A percentile compares a stretch with the other conserved stretches of the same genome.
These are phyloP conservation scores for rapeseed (Brassica napus) DNA, from an alignment of 345 rosid species.

Conservation along the genomic window DNA sequence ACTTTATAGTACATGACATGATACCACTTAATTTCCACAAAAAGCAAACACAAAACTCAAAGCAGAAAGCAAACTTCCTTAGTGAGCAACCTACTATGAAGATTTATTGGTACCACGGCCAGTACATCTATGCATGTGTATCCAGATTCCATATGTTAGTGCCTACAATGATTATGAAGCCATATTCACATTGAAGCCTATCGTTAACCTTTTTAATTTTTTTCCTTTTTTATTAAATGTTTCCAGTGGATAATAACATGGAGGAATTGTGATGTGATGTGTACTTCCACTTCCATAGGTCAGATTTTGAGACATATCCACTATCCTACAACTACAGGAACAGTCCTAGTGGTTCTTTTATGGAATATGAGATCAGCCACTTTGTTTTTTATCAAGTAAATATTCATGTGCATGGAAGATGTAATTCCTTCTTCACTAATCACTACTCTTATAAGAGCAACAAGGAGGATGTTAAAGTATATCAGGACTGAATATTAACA, in stretches of 20 bases:
- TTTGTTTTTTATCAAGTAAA: slow-evolving; percentile 14
- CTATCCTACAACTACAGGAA: slow-evolving; percentile 25
- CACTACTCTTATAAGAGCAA: neutral
- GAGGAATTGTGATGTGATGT: slow-evolving; percentile 29
- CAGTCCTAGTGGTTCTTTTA: slow-evolving; percentile 29
- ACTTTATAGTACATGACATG: slow-evolving; percentile 31
- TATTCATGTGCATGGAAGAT: neutral
- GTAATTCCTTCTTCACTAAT: neutral
- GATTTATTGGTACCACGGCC: slow-evolving; percentile 38
- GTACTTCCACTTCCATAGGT: slow-evolving; percentile 24
- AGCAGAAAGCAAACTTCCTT: slow-evolving; percentile 23
- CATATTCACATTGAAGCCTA: slow-evolving; percentile 13
- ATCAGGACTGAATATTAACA: neutral
- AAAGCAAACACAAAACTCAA: neutral
- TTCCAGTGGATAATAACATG: slow-evolving; percentile 17
- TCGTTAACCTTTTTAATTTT: neutral
- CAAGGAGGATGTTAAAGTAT: neutral
- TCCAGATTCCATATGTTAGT: slow-evolving; percentile 20
- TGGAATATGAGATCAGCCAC: slow-evolving; percentile 31
- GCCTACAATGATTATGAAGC: slow-evolving; percentile 28
- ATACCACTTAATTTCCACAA: slow-evolving; percentile 25
- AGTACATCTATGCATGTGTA: slow-evolving; percentile 27
- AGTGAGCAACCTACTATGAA: slow-evolving; percentile 11
- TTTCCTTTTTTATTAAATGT: neutral
- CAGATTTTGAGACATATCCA: slow-evolving; percentile 24